Conservation (phyloP, 75 land plant species). For the Pinus taeda region DNA sequence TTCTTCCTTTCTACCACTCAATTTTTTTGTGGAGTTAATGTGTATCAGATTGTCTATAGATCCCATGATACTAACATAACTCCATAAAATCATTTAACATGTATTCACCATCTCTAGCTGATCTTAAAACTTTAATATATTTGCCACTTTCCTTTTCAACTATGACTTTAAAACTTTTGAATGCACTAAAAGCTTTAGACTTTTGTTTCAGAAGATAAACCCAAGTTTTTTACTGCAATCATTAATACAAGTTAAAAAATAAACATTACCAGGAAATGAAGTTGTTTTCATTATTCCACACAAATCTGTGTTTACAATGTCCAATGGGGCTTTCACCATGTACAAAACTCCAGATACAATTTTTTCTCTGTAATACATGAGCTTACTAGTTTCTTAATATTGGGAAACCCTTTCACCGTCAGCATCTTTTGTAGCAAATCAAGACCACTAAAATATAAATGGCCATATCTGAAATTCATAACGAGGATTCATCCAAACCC, state of each 20-base stretch:
- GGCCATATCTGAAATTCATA: not conserved
- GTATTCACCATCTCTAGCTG: not conserved
- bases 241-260: slow-evolving; percentile 11
- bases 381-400: not conserved
- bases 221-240: not conserved
- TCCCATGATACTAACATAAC: no score
- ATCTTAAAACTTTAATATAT: not conserved
- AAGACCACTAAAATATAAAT: not conserved
- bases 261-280: not conserved
- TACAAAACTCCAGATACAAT: not conserved
- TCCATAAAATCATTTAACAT: no score
- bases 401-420: not conserved
- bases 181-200: not conserved
- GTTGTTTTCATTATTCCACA: not conserved
- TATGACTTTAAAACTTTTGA: not conserved
- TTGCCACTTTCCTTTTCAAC: not conserved
- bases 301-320: not conserved
- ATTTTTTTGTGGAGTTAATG: no score
- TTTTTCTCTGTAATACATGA: not conserved
- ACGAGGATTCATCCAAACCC: not conserved
- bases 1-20: no score
- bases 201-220: slow-evolving; percentile 9
- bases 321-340: not conserved
- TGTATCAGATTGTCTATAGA: no score
- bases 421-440: not conserved